phyloP scores from a whole-genome alignment of 116 monocot species.

The Papilionanthe hybrid region DNA sequence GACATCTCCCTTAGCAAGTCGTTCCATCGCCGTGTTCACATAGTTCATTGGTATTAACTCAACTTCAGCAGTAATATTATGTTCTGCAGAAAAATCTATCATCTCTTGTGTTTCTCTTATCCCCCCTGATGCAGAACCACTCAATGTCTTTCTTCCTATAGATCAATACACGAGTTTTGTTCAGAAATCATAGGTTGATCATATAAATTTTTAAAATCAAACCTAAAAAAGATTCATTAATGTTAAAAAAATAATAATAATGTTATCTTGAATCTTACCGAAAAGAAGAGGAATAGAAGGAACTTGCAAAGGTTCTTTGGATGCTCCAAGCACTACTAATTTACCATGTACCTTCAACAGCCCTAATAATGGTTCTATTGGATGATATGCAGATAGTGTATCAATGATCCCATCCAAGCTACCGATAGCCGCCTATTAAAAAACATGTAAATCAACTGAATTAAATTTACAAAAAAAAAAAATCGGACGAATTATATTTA shows the following conservation, averaged over 20 bases:
- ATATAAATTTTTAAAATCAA: too few relatives aligned
- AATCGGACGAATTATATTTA: too few relatives aligned
- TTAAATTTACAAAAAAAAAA: too few relatives aligned
- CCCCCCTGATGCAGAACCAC: constrained; percentile 20
- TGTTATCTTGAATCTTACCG: too few relatives aligned
- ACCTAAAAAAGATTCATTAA: too few relatives aligned
- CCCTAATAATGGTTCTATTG: constrained; percentile 10
- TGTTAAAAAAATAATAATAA: too few relatives aligned
- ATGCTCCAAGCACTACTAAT: constrained; percentile 11
- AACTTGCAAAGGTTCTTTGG: background rate
- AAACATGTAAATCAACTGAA: too few relatives aligned
- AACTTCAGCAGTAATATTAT: constrained; percentile 40
- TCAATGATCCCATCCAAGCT: constrained; percentile 22
- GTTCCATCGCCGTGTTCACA: constrained; percentile 44
- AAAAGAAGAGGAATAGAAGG: background rate
- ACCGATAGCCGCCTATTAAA: constrained; percentile 5
- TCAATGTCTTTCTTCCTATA: too few relatives aligned
- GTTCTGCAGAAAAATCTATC: constrained; percentile 44
- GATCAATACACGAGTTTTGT: too few relatives aligned
- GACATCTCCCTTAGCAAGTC: constrained; percentile 39
- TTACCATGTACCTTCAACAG: constrained; percentile 14
- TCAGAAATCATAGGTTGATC: too few relatives aligned
- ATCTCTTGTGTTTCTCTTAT: constrained; percentile 51
- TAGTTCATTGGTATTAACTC: constrained; percentile 34
- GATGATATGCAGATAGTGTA: constrained; percentile 7